phyloP scores from a whole-genome alignment of 139 green algal genomes.

The Tetraselmis striata region DNA sequence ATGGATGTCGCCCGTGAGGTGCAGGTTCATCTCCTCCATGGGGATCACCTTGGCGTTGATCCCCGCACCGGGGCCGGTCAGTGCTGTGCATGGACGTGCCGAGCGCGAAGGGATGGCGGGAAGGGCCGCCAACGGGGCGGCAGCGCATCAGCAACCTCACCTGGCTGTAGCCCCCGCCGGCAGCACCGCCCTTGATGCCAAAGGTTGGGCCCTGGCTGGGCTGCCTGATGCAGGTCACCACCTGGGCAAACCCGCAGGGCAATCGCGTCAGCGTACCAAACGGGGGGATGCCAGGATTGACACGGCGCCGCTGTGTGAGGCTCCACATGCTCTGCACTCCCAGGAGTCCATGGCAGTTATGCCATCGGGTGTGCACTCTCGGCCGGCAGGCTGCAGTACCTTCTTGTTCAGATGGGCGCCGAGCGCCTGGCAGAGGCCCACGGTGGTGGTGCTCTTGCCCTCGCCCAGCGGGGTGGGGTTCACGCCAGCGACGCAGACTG shows the following conservation, averaged over 20 bases:
- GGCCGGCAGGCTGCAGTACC: no score
- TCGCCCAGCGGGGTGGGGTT: conserved; percentile 93
- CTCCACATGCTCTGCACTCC: no score
- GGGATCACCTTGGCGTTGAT: conserved; percentile 85
- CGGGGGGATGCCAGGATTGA: no score
- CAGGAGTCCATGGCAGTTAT: no score
- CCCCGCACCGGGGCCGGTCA: no score
- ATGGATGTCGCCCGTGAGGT: conserved; percentile 96
- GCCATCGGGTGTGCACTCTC: no score
- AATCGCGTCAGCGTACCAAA: no score
- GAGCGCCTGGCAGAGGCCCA: conserved; percentile 94
- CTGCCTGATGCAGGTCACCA: conserved; percentile 90
- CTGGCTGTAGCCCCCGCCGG: conserved; percentile 94
- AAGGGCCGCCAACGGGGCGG: not conserved
- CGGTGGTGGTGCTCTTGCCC: conserved; percentile 96
- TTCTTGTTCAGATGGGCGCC: conserved; percentile 78
- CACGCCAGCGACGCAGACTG: conserved; percentile 93
- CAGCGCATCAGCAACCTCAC: conserved; percentile 29
- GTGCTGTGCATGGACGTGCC: no score
- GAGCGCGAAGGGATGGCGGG: not conserved
- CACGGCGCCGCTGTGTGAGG: no score
- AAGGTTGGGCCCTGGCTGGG: conserved; percentile 95
- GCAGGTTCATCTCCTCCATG: conserved; percentile 85
- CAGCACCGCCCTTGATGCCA: conserved; percentile 97
- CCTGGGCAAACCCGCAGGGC: no score